These are phyloP conservation scores for Dothideomycetes sp. DNA, from an alignment of 2,329 filamentous ascomycete species.

Conservation along the genomic window DNA sequence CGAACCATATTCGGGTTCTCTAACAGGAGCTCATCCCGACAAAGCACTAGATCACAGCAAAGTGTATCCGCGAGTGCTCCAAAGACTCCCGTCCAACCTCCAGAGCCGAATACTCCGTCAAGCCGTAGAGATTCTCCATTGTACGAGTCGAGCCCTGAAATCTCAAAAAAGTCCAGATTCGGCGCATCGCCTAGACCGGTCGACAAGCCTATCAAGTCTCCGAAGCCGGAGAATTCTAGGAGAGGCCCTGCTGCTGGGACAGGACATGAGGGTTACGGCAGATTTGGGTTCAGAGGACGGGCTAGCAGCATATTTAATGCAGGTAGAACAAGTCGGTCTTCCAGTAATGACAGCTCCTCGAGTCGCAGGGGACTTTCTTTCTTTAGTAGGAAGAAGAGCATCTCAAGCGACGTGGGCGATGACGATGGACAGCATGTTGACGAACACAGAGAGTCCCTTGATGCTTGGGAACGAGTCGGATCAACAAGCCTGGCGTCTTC, in stretches of 20 bases:
- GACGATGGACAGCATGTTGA: slow-evolving; percentile 33
- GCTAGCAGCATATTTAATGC: slow-evolving; percentile 50
- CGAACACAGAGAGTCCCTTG: slow-evolving; percentile 36
- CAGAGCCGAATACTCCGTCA: slow-evolving; percentile 15
- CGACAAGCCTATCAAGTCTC: neutral
- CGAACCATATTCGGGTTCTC: slow-evolving; percentile 31
- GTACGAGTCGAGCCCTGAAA: neutral
- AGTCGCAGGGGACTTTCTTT: slow-evolving; percentile 30
- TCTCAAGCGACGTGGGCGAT: slow-evolving; percentile 34
- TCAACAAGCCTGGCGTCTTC: no score
- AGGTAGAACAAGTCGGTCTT: slow-evolving; percentile 39
- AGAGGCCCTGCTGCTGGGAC: slow-evolving; percentile 88
- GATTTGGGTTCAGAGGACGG: slow-evolving; percentile 54
- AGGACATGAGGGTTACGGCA: slow-evolving; percentile 79
- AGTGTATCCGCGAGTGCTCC: neutral
- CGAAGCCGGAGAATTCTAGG: slow-evolving; percentile 44
- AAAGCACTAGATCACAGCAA: slow-evolving; percentile 12
- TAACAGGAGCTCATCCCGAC: slow-evolving; percentile 24
- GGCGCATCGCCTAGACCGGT: neutral
- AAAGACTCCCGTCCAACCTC: slow-evolving; percentile 1
- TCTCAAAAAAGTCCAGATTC: neutral
- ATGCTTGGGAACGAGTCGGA: slow-evolving; percentile 31
- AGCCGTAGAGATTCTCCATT: slow-evolving; percentile 7
- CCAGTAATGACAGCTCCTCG: slow-evolving; percentile 33
- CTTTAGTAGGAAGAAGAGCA: slow-evolving; percentile 34